A percentile compares a stretch with the other conserved stretches of the same genome.
phyloP scores from a whole-genome alignment of 1,284 basidiomycete genomes.

The Mycosarcoma mackinlayi region DNA sequence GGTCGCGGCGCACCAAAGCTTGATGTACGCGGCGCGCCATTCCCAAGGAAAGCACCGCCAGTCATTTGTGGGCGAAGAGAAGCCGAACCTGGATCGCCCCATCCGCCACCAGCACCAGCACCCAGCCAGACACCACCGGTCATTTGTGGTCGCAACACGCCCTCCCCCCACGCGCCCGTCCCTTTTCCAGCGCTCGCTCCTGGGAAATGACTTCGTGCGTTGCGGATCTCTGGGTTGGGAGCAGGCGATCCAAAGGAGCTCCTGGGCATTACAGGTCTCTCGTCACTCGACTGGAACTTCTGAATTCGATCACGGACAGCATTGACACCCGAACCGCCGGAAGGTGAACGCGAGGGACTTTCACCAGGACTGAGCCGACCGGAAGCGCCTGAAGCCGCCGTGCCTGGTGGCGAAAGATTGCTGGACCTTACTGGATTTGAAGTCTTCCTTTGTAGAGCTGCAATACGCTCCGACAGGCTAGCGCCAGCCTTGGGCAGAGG shows the following conservation, averaged over 20 bases:
- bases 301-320: constrained; percentile 60
- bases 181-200: constrained; percentile 49
- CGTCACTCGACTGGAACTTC: constrained; percentile 55
- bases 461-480: constrained; percentile 60
- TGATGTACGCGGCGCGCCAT: constrained; percentile 30
- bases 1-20: constrained; percentile 24
- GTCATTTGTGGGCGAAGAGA: constrained; percentile 58
- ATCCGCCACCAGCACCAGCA: constrained; percentile 41
- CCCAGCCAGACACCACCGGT: constrained; percentile 62
- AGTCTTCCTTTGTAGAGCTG: constrained; percentile 58
- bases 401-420: constrained; percentile 30
- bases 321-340: constrained; percentile 24
- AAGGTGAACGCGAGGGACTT: constrained; percentile 37
- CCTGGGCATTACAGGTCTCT: constrained; percentile 55
- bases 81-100: constrained; percentile 41
- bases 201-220: constrained; percentile 46
- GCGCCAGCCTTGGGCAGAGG: constrained; percentile 46
- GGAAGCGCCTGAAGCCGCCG: constrained; percentile 15
- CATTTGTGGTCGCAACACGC: constrained; percentile 59
- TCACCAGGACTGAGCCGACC: constrained; percentile 45
- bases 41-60: constrained; percentile 46
- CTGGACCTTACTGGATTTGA: constrained; percentile 35
- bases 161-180: constrained; percentile 56
- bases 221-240: constrained; percentile 53
- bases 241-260: constrained; percentile 61